A percentile compares a stretch with the other conserved stretches of the same genome.
phyloP scores from a whole-genome alignment of 192 early-diverging fungal genomes.

The Coemansia sp. region DNA sequence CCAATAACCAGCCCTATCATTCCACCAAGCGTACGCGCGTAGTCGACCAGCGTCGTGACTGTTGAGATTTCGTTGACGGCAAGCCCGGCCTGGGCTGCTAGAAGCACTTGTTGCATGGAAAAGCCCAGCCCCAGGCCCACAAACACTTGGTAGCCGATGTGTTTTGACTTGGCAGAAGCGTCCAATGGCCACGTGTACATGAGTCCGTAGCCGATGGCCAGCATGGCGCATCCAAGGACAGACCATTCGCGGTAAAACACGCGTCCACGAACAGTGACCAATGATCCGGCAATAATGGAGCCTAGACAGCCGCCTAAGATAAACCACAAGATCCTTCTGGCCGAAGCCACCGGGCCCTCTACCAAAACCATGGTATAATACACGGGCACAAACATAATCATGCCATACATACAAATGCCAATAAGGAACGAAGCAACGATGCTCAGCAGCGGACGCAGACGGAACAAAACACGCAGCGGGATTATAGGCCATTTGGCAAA shows the following conservation, averaged over 20 bases:
- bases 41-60: conserved; percentile 52
- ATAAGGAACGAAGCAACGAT: conserved; percentile 39
- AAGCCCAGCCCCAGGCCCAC: conserved; percentile 52
- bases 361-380: conserved; percentile 46
- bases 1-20: conserved; percentile 55
- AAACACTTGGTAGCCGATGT: conserved; percentile 39
- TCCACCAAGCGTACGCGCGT: conserved; percentile 52
- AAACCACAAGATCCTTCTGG: conserved; percentile 39
- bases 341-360: conserved; percentile 24
- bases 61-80: conserved; percentile 44
- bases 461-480: conserved; percentile 34
- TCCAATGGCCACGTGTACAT: conserved; percentile 44
- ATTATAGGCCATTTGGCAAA: conserved; percentile 72
- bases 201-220: conserved; percentile 49
- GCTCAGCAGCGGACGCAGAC: conserved; percentile 31
- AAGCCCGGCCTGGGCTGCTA: conserved; percentile 44
- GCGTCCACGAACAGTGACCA: conserved; percentile 34
- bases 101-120: conserved; percentile 51
- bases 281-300: conserved; percentile 22
- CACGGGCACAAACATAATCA: conserved; percentile 56
- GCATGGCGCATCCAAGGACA: conserved; percentile 37
- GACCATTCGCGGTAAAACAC: conserved; percentile 43
- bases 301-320: conserved; percentile 34
- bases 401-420: conserved; percentile 51
- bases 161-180: conserved; percentile 6